phyloP scores from a whole-genome alignment of 2,329 filamentous ascomycete genomes.

The Chalara sp. region DNA sequence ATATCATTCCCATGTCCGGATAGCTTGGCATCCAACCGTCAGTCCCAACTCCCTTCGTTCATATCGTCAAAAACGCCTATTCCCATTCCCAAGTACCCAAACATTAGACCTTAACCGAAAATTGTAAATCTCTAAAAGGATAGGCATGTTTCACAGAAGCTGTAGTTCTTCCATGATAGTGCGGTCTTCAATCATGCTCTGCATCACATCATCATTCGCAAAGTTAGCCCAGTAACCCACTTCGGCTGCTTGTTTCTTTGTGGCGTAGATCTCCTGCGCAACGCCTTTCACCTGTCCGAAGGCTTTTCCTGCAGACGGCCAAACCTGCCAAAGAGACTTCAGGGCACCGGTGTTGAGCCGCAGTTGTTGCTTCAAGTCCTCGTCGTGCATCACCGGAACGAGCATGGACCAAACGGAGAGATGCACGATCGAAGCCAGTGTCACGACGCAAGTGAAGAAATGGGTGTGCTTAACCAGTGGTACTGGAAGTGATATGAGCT shows the following conservation, averaged over 20 bases:
- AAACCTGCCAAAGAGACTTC: conserved; percentile 23
- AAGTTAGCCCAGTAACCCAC: conserved; percentile 22
- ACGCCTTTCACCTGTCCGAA: conserved; percentile 70
- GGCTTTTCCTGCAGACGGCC: conserved; percentile 47
- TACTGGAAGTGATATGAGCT: conserved; percentile 67
- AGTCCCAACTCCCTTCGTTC: too few species aligned
- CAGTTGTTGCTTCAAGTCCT: conserved; percentile 66
- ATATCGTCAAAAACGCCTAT: too few species aligned
- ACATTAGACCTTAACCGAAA: too few species aligned
- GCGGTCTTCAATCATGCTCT: conserved; percentile 25
- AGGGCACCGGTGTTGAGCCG: conserved; percentile 54
- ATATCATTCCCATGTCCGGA: too few species aligned
- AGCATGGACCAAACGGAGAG: conserved; percentile 64
- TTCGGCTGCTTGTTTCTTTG: conserved; percentile 24
- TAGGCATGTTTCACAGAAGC: conserved; percentile 9
- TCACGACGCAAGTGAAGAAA: conserved; percentile 77
- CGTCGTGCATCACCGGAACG: conserved; percentile 39
- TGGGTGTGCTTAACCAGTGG: conserved; percentile 69
- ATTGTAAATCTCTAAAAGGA: background rate
- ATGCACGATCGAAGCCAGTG: conserved; percentile 73
- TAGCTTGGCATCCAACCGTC: too few species aligned
- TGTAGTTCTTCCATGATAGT: conserved; percentile 25
- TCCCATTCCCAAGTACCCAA: too few species aligned
- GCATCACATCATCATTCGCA: conserved; percentile 24
- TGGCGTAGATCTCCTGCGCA: conserved; percentile 61